Percentiles rank a stretch among this genome's conserved stretches.
Evolutionary conservation across 1,284 basidiomycete genomes (phyloP).

Genomic region (Cryptococcus sp.): DNA sequence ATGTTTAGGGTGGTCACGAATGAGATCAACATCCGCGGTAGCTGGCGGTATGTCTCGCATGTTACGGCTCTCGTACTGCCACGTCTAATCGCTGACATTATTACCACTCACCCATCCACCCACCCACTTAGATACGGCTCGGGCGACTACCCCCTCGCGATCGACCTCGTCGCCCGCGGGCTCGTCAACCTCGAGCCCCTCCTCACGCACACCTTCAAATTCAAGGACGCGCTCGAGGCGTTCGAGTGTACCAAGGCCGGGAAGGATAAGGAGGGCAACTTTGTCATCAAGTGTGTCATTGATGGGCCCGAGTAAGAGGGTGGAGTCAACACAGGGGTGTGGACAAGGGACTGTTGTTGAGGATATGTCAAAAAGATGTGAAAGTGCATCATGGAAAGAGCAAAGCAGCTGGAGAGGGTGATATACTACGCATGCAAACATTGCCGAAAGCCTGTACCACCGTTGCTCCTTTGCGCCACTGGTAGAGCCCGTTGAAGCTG

Average conservation of each 20-base stretch:
- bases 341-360: too few relatives aligned
- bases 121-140: constrained; percentile 26
- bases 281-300: constrained; percentile 50
- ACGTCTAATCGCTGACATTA: too few relatives aligned
- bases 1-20: constrained; percentile 45
- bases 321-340: too few relatives aligned
- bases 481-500: too few relatives aligned
- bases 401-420: too few relatives aligned
- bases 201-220: constrained; percentile 60
- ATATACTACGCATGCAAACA: too few relatives aligned
- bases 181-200: constrained; percentile 56
- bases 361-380: too few relatives aligned
- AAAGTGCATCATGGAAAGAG: too few relatives aligned
- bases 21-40: constrained; percentile 46
- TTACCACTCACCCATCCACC: too few relatives aligned
- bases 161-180: constrained; percentile 56
- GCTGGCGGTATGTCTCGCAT: constrained; percentile 48
- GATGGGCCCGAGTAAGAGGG: constrained; percentile 40
- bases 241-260: constrained; percentile 60
- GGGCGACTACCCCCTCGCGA: constrained; percentile 53
- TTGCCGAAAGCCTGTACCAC: too few relatives aligned
- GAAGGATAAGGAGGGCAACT: constrained; percentile 63
- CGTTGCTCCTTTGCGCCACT: too few relatives aligned
- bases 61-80: neutral
- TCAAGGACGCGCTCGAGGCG: constrained; percentile 55